Percentiles rank a stretch among this genome's conserved stretches.
Evolutionary conservation across 176 grass and related monocot genomes (phyloP).

Genomic region (Sorghum bicolor): Sorghum_bicolor_NCBIv3 NC_012871.2:54604001-54604500

Average conservation of each 20-base stretch:
- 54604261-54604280: background rate
- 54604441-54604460: slow-evolving; percentile 26
- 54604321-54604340: slow-evolving; percentile 22
- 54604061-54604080: slow-evolving; percentile 39
- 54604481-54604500: slow-evolving; percentile 21
- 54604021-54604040: slow-evolving; percentile 40
- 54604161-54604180: slow-evolving; percentile 13
- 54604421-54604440: background rate
- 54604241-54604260: slow-evolving; percentile 21
- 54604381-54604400: slow-evolving; percentile 33
- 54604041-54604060: slow-evolving; percentile 50
- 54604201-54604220: background rate
- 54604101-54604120: slow-evolving; percentile 32
- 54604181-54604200: background rate
- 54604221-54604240: slow-evolving; percentile 8
- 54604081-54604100: slow-evolving; percentile 20
- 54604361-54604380: slow-evolving; percentile 20
- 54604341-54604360: background rate
- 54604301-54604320: slow-evolving; percentile 15
- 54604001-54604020: slow-evolving; percentile 25
- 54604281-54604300: slow-evolving; percentile 29
- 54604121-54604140: slow-evolving; percentile 22
- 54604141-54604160: slow-evolving; percentile 14
- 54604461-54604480: slow-evolving; percentile 37
- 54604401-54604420: slow-evolving; percentile 31